Base-by-base conservation (phyloP, 2,329 filamentous ascomycete species). In the Cyphellophora europaea region DNA sequence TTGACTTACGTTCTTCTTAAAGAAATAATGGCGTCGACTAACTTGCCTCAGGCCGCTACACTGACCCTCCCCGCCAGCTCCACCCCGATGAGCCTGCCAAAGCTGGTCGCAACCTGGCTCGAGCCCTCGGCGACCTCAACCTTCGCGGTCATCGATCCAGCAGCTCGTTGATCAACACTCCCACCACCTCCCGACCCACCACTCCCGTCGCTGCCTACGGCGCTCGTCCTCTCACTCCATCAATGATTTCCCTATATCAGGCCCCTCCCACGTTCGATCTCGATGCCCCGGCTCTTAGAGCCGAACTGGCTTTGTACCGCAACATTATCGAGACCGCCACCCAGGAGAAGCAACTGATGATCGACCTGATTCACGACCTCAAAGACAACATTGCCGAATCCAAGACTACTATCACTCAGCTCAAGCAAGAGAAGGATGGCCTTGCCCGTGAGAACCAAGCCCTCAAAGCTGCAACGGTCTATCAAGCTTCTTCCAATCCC, bases 51-150 rank as follows among this genome's bases (percentile, higher is more conserved):
- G 30, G 44, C 15, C 32, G 35, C 15, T 42, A 47, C 34, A 43
- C 42, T 5, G 30, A 33, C 15, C 35, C 40, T 11, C 44, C 44
- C 19, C 30, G 35, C 3, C 40, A 38, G 23, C 34, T 49, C 12
- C 17, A 29, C 31, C 41, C 43, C 27, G 41, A 39, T 19, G 44
- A 47, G 19, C 42, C 38, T 13, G 47, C 47, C 14, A 44, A 42
- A 19, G 48, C 45, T 17, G 48, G 48, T n/a, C 45, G 32, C 32
- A 48, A 44, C 15, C 45, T 50, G 6, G 38, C 42, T 13, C 42
- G 38, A 12, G 41, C 43, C 10, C 33, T 48, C 19, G 34, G 19
- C 18, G 42, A 45, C 19, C 13, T 43, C 37, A n/a, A 32, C 35
- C 14, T 36, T 33, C 27, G 38, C 35, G 10, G 14, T 43, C 30